A percentile compares a stretch with the other conserved stretches of the same genome.
These are phyloP conservation scores for Neurospora discreta DNA, from an alignment of 495 filamentous ascomycete genomes.

Conservation along the genomic window DNA sequence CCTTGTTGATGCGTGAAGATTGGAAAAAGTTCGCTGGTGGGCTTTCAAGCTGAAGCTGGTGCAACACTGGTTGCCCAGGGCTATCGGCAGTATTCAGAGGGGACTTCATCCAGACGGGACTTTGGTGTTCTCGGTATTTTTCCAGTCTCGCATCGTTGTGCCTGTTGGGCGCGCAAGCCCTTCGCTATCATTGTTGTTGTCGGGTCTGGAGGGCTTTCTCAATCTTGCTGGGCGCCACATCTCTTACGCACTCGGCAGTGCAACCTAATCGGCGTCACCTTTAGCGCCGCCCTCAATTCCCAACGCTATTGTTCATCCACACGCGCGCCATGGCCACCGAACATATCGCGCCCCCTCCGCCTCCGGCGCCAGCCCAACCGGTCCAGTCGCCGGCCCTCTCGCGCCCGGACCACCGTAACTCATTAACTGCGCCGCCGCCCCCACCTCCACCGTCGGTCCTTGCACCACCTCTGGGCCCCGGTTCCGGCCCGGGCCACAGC, in stretches of 20 bases:
- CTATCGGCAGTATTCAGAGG: slow-evolving; percentile 4
- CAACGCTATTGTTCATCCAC: neutral
- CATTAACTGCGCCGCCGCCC: slow-evolving; percentile 12
- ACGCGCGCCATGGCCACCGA: slow-evolving; percentile 20
- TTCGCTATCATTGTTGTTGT: neutral
- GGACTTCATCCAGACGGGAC: neutral
- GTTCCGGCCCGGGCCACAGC: slow-evolving; percentile 1
- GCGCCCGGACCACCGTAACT: slow-evolving; percentile 16
- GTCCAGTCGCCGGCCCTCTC: slow-evolving; percentile 6
- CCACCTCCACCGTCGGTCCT: slow-evolving; percentile 10
- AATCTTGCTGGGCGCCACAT: neutral
- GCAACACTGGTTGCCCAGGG: slow-evolving; percentile 11
- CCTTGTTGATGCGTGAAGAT: slow-evolving; percentile 22
- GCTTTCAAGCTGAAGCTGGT: slow-evolving; percentile 12
- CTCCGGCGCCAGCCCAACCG: slow-evolving; percentile 8
- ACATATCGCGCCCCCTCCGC: slow-evolving; percentile 13
- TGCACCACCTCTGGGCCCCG: slow-evolving; percentile 7
- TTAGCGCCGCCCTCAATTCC: neutral
- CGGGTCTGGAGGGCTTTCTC: neutral
- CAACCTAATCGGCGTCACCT: neutral
- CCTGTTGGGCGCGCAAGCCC: neutral
- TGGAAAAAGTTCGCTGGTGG: slow-evolving; percentile 11
- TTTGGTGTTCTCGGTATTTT: neutral
- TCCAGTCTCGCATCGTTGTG: neutral
- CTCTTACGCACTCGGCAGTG: neutral